These are phyloP conservation scores for Lipomyces chichibuensis DNA, from an alignment of 805 yeast genomes.

Conservation along the genomic window DNA sequence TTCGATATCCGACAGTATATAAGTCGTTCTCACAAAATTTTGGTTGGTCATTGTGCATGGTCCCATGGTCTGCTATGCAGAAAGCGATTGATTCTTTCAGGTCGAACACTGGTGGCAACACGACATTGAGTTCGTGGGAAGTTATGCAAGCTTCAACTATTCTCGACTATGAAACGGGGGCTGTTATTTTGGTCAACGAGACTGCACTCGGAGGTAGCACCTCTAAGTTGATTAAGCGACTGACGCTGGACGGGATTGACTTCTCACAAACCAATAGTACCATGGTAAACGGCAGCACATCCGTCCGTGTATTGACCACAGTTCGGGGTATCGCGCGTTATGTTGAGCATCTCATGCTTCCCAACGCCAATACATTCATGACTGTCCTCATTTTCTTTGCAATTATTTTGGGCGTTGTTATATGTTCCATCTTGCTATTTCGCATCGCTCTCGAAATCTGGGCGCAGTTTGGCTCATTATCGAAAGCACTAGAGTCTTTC, in stretches of 20 bases:
- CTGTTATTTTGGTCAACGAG: conserved; percentile 17
- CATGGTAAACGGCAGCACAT: conserved; percentile 11
- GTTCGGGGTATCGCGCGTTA: conserved; percentile 43
- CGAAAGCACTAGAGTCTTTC: conserved; percentile 32
- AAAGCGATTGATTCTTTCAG: conserved; percentile 41
- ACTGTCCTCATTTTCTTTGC: conserved; percentile 44
- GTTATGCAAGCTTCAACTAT: conserved; percentile 30
- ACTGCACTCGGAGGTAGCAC: conserved; percentile 7
- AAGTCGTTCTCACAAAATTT: conserved; percentile 42
- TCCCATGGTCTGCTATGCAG: conserved; percentile 43
- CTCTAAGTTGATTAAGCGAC: conserved; percentile 16
- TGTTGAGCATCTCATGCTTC: conserved; percentile 41
- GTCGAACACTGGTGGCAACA: conserved; percentile 42
- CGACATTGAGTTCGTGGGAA: conserved; percentile 33
- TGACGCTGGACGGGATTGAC: conserved; percentile 23
- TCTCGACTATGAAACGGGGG: conserved; percentile 23
- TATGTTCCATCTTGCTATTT: conserved; percentile 37
- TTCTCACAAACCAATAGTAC: conserved; percentile 12
- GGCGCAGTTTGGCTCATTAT: conserved; percentile 17
- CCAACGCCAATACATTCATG: conserved; percentile 43
- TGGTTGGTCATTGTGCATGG: conserved; percentile 43
- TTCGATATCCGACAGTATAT: conserved; percentile 43
- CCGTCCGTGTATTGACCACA: conserved; percentile 27
- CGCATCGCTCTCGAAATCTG: conserved; percentile 39
- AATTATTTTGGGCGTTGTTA: conserved; percentile 38